Evolutionary conservation across 2,329 filamentous ascomycete genomes (phyloP).

Genomic region (Massarina eburnea): DNA sequence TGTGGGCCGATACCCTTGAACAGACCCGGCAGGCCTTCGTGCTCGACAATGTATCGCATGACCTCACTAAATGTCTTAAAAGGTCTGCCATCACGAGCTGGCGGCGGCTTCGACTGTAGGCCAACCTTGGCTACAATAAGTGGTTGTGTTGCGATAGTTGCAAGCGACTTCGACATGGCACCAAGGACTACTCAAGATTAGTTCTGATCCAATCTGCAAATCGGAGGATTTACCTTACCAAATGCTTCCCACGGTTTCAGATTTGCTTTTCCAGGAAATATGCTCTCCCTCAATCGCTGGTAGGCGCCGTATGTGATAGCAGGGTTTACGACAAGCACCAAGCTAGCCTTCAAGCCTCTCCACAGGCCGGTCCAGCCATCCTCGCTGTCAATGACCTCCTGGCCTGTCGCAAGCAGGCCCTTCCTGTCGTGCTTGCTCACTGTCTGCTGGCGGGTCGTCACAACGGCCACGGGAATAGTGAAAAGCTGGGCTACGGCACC

Average conservation of each 20-base stretch:
- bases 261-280: constrained; percentile 76
- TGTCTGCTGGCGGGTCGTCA: constrained; percentile 95
- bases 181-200: constrained; percentile 68
- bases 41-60: constrained; percentile 88
- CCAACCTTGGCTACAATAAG: constrained; percentile 98
- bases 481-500: constrained; percentile 92
- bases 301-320: constrained; percentile 98
- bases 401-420: constrained; percentile 81
- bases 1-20: constrained; percentile 98
- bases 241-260: constrained; percentile 88
- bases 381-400: constrained; percentile 85
- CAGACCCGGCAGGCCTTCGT: constrained; percentile 79
- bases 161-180: constrained; percentile 87
- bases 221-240: constrained; percentile 59
- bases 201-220: constrained; percentile 7
- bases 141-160: constrained; percentile 89
- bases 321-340: constrained; percentile 94
- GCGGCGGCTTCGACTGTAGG: constrained; percentile 88
- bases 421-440: constrained; percentile 82
- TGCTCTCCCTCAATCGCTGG: constrained; percentile 74
- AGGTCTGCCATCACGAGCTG: constrained; percentile 79
- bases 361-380: constrained; percentile 89
- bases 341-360: constrained; percentile 92
- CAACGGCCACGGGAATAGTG: constrained; percentile 92
- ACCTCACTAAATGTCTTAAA: constrained; percentile 95